phyloP scores from a whole-genome alignment of 371 early-diverging fungal species.

The Mucor lusitanicus region DNA sequence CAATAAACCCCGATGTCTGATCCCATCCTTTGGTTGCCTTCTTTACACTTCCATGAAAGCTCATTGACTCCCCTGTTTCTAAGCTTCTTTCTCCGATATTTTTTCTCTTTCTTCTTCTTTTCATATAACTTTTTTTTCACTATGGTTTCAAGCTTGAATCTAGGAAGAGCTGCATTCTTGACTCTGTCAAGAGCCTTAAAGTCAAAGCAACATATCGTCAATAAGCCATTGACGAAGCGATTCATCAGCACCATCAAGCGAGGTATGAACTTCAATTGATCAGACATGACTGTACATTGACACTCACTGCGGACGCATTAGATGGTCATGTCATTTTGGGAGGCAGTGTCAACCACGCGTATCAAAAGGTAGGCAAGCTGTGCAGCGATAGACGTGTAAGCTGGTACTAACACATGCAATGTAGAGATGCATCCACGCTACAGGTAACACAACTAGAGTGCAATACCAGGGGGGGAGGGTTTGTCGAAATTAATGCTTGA shows the following conservation, averaged over 20 bases:
- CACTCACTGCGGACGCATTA: not conserved
- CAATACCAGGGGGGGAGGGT: not conserved
- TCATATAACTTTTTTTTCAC: not conserved
- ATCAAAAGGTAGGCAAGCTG: conserved; percentile 7
- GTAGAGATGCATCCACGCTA: conserved; percentile 28
- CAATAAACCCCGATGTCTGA: not conserved
- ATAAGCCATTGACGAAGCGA: conserved; percentile 12
- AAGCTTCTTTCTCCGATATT: conserved; percentile 3
- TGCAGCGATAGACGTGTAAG: not conserved
- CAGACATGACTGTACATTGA: not conserved
- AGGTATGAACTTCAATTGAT: conserved; percentile 4
- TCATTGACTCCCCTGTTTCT: not conserved
- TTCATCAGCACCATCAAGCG: conserved; percentile 9
- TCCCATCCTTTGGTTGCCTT: not conserved
- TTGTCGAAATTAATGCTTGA: not conserved
- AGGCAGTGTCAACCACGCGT: not conserved
- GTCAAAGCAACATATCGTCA: not conserved
- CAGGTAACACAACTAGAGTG: conserved; percentile 17
- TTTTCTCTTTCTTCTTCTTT: conserved; percentile 8
- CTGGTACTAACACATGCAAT: not conserved
- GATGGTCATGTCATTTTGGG: conserved; percentile 7
- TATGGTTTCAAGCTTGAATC: conserved; percentile 13
- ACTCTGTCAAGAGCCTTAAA: conserved; percentile 1
- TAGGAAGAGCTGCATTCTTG: conserved; percentile 8
- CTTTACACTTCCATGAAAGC: not conserved